Percentiles rank a stretch among this genome's conserved stretches.
These are phyloP conservation scores for Tetrahymena malaccensis DNA, from an alignment of 73 alveolate species.

Conservation along the genomic window DNA sequence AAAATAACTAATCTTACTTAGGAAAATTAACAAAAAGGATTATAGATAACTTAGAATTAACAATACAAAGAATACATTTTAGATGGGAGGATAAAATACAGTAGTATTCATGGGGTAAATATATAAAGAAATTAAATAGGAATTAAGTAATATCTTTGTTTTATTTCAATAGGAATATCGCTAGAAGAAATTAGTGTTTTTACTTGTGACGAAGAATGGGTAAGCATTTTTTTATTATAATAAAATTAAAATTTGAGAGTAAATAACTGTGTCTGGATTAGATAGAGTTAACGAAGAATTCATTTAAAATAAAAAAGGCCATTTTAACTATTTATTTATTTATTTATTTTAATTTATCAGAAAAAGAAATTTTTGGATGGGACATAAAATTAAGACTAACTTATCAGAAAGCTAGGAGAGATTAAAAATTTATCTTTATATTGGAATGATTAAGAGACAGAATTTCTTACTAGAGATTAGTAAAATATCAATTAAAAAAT, in stretches of 20 bases:
- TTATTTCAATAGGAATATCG: background rate
- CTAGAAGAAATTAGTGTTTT: background rate
- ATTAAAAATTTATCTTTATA: background rate
- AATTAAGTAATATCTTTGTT: background rate
- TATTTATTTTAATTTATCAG: background rate
- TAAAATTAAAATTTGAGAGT: background rate
- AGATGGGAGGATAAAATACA: slow-evolving; percentile 69
- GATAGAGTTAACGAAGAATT: no score
- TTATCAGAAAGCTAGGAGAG: background rate
- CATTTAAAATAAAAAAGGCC: background rate
- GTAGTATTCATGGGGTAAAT: background rate
- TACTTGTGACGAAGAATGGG: background rate
- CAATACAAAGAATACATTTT: slow-evolving; percentile 78
- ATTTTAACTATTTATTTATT: background rate
- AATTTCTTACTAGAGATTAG: background rate
- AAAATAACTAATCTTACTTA: slow-evolving; percentile 63
- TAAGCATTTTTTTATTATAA: background rate
- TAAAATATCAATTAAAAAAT: background rate
- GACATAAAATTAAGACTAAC: background rate
- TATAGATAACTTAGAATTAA: slow-evolving; percentile 85
- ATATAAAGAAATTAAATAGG: background rate
- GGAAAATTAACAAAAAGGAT: slow-evolving; percentile 79
- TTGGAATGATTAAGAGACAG: background rate
- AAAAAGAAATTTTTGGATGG: background rate
- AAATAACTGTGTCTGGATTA: background rate